Conservation (phyloP, 2,329 filamentous ascomycete genomes). For the Aspergillus felis region DNA sequence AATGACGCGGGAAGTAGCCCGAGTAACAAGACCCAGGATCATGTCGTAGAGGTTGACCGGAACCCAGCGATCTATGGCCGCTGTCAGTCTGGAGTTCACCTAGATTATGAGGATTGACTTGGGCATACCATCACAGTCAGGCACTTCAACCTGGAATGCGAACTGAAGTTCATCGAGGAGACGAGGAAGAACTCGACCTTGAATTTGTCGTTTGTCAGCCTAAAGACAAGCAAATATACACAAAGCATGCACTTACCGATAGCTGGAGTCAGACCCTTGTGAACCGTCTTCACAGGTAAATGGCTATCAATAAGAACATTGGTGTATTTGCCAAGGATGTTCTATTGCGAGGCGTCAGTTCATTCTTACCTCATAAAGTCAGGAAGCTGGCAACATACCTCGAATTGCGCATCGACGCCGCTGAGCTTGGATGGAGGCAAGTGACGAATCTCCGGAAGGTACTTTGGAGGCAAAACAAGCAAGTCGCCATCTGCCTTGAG, state of each 20-base stretch:
- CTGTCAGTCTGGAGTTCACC: neutral
- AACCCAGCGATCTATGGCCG: constrained; percentile 19
- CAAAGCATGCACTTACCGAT: constrained; percentile 11
- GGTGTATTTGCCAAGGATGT: constrained; percentile 25
- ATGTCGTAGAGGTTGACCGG: constrained; percentile 19
- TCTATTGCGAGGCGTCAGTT: constrained; percentile 12
- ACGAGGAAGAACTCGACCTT: constrained; percentile 22
- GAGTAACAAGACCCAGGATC: constrained; percentile 34
- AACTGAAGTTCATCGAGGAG: constrained; percentile 24
- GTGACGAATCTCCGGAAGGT: constrained; percentile 21
- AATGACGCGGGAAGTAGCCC: constrained; percentile 40
- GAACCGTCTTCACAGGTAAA: constrained; percentile 21
- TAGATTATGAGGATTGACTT: neutral
- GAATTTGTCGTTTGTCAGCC: neutral
- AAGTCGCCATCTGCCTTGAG: constrained; percentile 28
- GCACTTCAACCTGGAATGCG: constrained; percentile 20
- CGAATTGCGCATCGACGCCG: constrained; percentile 25
- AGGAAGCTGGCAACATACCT: constrained; percentile 11
- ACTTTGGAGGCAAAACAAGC: constrained; percentile 24
- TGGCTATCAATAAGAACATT: constrained; percentile 23
- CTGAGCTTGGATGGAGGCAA: constrained; percentile 17
- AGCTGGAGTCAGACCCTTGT: constrained; percentile 21
- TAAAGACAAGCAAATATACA: neutral
- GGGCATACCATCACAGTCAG: constrained; percentile 20
- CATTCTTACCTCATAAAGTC: neutral